Conservation (phyloP, 495 filamentous ascomycete species). For the Podospora comata region DNA sequence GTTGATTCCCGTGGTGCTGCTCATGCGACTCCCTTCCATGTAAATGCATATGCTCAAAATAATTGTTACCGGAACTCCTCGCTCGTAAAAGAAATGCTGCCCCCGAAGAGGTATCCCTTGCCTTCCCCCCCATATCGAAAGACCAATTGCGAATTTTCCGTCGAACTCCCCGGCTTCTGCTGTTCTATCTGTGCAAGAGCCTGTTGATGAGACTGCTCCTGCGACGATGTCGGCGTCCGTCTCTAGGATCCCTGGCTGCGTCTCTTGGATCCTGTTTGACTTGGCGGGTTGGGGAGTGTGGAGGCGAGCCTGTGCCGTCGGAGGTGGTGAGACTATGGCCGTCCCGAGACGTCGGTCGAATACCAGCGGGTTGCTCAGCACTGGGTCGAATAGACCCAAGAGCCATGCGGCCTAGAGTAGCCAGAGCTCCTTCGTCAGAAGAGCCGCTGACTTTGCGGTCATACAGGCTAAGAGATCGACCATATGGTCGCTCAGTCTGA, state of each 20-base stretch:
- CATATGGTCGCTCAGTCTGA: slow-evolving; percentile 6
- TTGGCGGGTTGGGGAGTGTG: slow-evolving; percentile 14
- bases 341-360: slow-evolving; percentile 19
- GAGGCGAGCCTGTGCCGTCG: slow-evolving; percentile 19
- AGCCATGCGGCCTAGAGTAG: slow-evolving; percentile 21
- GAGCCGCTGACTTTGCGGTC: background rate
- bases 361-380: slow-evolving; percentile 1
- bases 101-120: background rate
- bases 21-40: background rate
- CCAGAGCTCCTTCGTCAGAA: slow-evolving; percentile 12
- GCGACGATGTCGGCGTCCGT: slow-evolving; percentile 7
- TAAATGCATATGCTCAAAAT: slow-evolving; percentile 12
- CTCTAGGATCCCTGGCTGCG: background rate
- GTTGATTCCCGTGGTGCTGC: background rate
- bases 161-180: background rate
- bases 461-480: slow-evolving; percentile 11
- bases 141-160: background rate
- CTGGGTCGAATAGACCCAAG: slow-evolving; percentile 21
- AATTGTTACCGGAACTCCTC: slow-evolving; percentile 16
- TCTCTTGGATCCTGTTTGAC: slow-evolving; percentile 11
- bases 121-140: background rate
- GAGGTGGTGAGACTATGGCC: slow-evolving; percentile 19
- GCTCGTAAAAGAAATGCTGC: slow-evolving; percentile 14
- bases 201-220: slow-evolving; percentile 20
- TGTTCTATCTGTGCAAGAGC: slow-evolving; percentile 24